Conservation (phyloP, 2,329 filamentous ascomycete genomes). For the Penicillium corylophilum region DNA sequence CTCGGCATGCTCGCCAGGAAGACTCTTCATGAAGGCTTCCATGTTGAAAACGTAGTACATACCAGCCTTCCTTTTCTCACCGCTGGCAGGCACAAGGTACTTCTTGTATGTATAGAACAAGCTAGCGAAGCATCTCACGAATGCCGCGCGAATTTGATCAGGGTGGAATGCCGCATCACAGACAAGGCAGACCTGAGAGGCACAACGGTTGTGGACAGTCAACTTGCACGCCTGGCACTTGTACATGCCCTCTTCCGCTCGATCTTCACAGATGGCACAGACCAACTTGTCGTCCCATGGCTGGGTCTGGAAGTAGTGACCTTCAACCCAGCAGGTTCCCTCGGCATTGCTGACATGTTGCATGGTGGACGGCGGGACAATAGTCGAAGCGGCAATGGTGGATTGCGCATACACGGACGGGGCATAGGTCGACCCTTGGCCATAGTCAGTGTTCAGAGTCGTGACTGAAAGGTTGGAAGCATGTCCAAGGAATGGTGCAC, state of each 20-base stretch:
- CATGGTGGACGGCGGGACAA: constrained; percentile 45
- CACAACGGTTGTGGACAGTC: constrained; percentile 59
- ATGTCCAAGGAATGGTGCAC: constrained; percentile 70
- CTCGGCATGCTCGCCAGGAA: constrained; percentile 63
- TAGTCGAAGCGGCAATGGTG: constrained; percentile 51
- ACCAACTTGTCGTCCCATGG: constrained; percentile 44
- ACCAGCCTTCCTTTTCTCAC: constrained; percentile 62
- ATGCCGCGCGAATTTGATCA: constrained; percentile 66
- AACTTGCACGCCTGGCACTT: constrained; percentile 50
- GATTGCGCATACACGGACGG: constrained; percentile 53
- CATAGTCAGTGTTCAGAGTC: constrained; percentile 43
- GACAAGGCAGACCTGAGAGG: constrained; percentile 60
- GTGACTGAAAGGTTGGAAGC: constrained; percentile 49
- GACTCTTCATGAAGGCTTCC: constrained; percentile 63
- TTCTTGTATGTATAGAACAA: constrained; percentile 68
- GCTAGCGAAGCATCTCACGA: constrained; percentile 68
- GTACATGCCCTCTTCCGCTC: constrained; percentile 59
- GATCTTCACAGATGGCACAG: constrained; percentile 53
- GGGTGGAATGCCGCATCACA: constrained; percentile 67
- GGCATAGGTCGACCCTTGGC: constrained; percentile 45
- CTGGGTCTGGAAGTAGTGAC: constrained; percentile 49
- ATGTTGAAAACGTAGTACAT: constrained; percentile 65
- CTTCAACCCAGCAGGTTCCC: constrained; percentile 48
- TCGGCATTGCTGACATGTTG: constrained; percentile 43
- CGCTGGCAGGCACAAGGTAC: constrained; percentile 58